Evolutionary conservation across 192 early-diverging fungal species (phyloP), one percentile per base, ranked within the genome.

Genomic region (Coemansia sp.): DNA sequence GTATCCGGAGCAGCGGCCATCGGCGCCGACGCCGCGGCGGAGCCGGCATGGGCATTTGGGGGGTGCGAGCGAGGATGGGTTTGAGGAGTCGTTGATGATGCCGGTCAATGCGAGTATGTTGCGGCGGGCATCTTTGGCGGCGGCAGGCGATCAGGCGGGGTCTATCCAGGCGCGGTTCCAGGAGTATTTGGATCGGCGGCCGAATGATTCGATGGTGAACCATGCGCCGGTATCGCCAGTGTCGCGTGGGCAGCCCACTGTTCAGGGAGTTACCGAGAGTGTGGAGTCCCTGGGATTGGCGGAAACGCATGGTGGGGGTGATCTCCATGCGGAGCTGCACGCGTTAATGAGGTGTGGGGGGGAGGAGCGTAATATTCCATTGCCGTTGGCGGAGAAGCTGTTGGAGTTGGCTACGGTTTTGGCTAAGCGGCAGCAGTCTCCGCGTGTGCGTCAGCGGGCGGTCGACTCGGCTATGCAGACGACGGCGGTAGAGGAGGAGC

Each of bases 21-120:
- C 57, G 18, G 68, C 68, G 8, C 68, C 68, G 1, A 72, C 68
- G 25, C 68, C 68, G 4, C 58, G 67, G 13, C 61, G 57, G 3
- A 51, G 54, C 38, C 40, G 53, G 2, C 48, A 42, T 3, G 25
- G 4, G 13, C 18, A 0, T 30, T 21, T 22, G 16, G 10, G 13
- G 18, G 7, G 0, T 5, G 44, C 39, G 34, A 49, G n/a, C n/a
- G n/a, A n/a, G n/a, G n/a, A n/a, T n/a, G n/a, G n/a, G n/a, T n/a
- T n/a, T 5, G 19, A 32, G 0, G 63, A 29, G 8, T 23, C 28
- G 19, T 38, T 17, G 35, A 36, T 36, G 18, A 9, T 22, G 23
- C 12, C n/a, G 12, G 22, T n/a, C n/a, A n/a, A n/a, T n/a, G n/a
- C n/a, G n/a, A n/a, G n/a, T n/a, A n/a, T n/a, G n/a, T n/a, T n/a